A percentile compares a stretch with the other conserved stretches of the same genome.
These are phyloP conservation scores for Puccinia triticina DNA, from an alignment of 1,284 basidiomycete genomes.

Conservation along the genomic window DNA sequence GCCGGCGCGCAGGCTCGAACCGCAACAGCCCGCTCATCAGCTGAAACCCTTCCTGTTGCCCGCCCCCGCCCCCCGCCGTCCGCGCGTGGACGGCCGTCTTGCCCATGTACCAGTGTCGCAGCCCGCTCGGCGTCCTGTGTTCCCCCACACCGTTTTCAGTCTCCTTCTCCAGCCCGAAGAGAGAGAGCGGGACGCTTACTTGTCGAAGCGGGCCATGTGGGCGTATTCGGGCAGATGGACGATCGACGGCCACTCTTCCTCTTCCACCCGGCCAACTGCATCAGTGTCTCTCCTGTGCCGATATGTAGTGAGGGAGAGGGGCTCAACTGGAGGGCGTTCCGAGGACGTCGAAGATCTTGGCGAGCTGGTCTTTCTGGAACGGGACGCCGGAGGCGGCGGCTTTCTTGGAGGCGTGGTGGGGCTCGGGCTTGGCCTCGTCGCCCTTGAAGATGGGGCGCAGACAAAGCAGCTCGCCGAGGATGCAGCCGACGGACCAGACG, in stretches of 20 bases:
- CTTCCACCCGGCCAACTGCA: conserved; percentile 61
- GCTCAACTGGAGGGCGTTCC: conserved; percentile 79
- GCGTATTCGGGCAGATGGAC: conserved; percentile 83
- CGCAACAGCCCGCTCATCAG: conserved; percentile 85
- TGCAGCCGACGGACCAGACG: conserved; percentile 95
- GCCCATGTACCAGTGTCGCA: conserved; percentile 47
- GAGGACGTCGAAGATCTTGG: conserved; percentile 91
- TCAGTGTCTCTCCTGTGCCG: neutral
- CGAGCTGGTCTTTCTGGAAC: conserved; percentile 89
- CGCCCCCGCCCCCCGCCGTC: too few relatives aligned
- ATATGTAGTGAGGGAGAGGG: neutral
- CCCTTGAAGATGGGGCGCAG: conserved; percentile 97
- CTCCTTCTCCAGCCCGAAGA: too few relatives aligned
- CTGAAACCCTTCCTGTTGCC: conserved; percentile 63
- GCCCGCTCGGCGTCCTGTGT: conserved; percentile 31
- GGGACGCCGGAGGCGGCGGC: conserved; percentile 65
- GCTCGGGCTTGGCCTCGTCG: conserved; percentile 80
- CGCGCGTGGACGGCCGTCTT: conserved; percentile 22
- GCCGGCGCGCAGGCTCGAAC: conserved; percentile 97
- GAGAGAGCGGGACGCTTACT: conserved; percentile 61
- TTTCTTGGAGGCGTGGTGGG: conserved; percentile 59
- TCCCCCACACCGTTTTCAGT: neutral
- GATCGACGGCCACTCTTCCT: conserved; percentile 85
- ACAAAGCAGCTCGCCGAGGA: conserved; percentile 91
- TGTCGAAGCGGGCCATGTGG: conserved; percentile 78